A percentile compares a stretch with the other conserved stretches of the same genome.
Conservation (phyloP, 257 asterid genomes). For the Solanum rostratum region DNA sequence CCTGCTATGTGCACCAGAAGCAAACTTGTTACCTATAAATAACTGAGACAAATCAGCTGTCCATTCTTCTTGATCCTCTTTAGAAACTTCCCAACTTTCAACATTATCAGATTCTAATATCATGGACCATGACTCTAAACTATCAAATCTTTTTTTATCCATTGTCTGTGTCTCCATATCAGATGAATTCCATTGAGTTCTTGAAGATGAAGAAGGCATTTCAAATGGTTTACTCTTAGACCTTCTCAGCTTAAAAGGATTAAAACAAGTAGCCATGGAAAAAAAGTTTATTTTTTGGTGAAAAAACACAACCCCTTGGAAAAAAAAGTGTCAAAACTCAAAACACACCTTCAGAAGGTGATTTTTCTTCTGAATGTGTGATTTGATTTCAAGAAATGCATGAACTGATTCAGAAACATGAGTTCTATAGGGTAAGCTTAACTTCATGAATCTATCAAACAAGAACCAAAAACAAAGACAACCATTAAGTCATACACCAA, state of each 20-base stretch:
- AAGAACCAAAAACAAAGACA: not conserved
- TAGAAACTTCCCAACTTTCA: slow-evolving; percentile 69
- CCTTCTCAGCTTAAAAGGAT: slow-evolving; percentile 50
- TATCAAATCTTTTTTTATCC: slow-evolving; percentile 87
- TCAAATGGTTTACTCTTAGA: slow-evolving; percentile 24
- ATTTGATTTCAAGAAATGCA: slow-evolving; percentile 75
- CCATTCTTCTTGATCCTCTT: slow-evolving; percentile 65
- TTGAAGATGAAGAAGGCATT: slow-evolving; percentile 41
- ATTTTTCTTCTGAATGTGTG: slow-evolving; percentile 65
- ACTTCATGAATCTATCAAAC: slow-evolving; percentile 25
- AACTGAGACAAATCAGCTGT: slow-evolving; percentile 80
- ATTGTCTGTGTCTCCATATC: slow-evolving; percentile 40
- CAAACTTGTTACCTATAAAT: slow-evolving; percentile 67
- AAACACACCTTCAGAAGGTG: slow-evolving; percentile 18
- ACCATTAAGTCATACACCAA: not conserved
- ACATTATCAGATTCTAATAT: slow-evolving; percentile 77
- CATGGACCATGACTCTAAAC: slow-evolving; percentile 97
- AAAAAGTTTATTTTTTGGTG: not conserved
- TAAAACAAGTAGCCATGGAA: slow-evolving; percentile 62
- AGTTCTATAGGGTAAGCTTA: not conserved
- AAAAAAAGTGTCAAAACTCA: not conserved
- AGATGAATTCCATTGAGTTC: slow-evolving; percentile 17
- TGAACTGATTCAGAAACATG: slow-evolving; percentile 71
- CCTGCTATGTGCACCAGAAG: slow-evolving; percentile 75
- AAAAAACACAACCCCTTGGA: not conserved